Base-by-base conservation (phyloP, 306 rosid genomes). In the Inga leiocalycina region DNA sequence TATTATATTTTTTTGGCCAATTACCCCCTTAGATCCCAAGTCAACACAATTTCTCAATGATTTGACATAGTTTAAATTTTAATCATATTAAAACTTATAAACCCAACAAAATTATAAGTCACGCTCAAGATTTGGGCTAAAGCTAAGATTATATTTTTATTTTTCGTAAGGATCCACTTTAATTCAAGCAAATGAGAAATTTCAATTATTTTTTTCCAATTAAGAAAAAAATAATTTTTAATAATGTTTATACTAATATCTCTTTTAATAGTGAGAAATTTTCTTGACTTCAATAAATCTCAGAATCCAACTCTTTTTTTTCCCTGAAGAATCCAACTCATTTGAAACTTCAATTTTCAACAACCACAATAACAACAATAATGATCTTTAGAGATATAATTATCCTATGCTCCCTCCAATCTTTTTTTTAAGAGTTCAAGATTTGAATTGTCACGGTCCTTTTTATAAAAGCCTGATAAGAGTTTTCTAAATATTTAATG, bases 361-460 rank as follows among this genome's bases (percentile, higher is more conserved):
- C 20, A 51, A 16, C n/a, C 57, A 14, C n/a, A 5, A 5, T 14
- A 15, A 17, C 57, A 51, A 51, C 57, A 51, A 51, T 16, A 51
- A 51, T 51, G 15, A 51, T 13, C n/a, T 15, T 4, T 4, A 16
- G 57, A 16, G 20, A 51, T 51, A 14, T 51, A 14, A 51, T 51
- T 51, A 13, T 51, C 57, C 8, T 2, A 16, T 51, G 14, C 8
- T 39, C 8, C 7, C 5, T 39, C 1, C 5, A 0, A 3, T 32
- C 8, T 5, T 5, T 37, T 37, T 5, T 37, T 0, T 37, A 37
- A 37, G 8, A 37, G 1, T 1, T 1, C 1, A 37, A 37, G 1
- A 39, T 6, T 39, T 39, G 0, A 39, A 39, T 39, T 39, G 8
- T 6, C 1, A 5, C 1, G 0, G 0, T 39, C 0, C 0, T 37